Percentiles rank a stretch among this genome's conserved stretches.
phyloP scores from a whole-genome alignment of 139 green algal species.

The Diplosphaera chodatii region DNA sequence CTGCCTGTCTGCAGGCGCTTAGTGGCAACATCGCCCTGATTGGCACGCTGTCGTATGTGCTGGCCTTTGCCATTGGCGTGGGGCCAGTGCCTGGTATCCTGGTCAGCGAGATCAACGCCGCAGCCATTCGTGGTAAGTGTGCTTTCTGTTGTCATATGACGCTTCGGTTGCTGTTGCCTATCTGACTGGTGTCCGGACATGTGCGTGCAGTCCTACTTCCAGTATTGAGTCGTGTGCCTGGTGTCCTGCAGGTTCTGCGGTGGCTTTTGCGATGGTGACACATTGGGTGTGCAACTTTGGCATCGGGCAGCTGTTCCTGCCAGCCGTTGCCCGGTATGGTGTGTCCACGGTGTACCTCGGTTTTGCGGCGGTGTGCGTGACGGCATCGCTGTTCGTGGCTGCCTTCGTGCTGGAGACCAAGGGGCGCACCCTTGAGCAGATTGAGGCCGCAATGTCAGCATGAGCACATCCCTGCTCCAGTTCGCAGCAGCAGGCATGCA shows the following conservation, averaged over 20 bases:
- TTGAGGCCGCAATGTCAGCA: constrained; percentile 49
- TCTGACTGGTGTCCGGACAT: too few species aligned
- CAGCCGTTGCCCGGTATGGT: constrained; percentile 46
- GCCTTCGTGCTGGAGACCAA: constrained; percentile 72
- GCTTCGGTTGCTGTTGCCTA: too few species aligned
- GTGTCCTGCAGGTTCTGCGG: constrained; percentile 29
- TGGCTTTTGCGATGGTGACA: constrained; percentile 50
- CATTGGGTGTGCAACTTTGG: constrained; percentile 85
- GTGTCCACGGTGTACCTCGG: constrained; percentile 57
- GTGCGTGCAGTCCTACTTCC: too few species aligned
- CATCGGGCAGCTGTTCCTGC: constrained; percentile 79
- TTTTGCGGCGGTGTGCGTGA: constrained; percentile 66
- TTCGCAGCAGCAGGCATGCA: too few species aligned
- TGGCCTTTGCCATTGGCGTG: constrained; percentile 81
- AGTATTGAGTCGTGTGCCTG: too few species aligned
- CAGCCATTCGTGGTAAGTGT: constrained; percentile 68
- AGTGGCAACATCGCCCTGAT: constrained; percentile 53
- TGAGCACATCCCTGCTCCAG: too few species aligned
- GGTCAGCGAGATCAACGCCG: constrained; percentile 82
- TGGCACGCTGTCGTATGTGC: constrained; percentile 85
- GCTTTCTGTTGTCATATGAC: too few species aligned
- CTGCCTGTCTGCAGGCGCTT: neutral
- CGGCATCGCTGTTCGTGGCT: constrained; percentile 42
- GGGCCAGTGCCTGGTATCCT: constrained; percentile 89
- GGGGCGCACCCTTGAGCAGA: constrained; percentile 70